These are phyloP conservation scores for Panus rudis DNA, from an alignment of 768 basidiomycete genomes.

Conservation along the genomic window DNA sequence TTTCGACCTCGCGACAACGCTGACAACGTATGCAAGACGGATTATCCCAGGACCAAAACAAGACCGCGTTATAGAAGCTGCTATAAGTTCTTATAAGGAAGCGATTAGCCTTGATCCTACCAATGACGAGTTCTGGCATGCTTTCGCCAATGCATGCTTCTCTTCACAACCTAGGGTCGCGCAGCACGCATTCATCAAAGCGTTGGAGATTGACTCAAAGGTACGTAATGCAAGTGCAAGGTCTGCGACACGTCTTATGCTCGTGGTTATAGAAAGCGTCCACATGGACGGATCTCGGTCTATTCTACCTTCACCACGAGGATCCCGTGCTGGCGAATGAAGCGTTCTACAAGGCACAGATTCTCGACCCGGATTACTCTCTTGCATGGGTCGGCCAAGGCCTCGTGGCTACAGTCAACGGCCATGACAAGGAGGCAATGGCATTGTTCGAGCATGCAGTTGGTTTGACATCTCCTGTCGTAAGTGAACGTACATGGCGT, in stretches of 20 bases:
- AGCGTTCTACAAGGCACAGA: conserved; percentile 81
- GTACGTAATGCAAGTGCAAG: conserved; percentile 30
- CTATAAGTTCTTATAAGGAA: conserved; percentile 51
- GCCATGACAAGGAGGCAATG: conserved; percentile 53
- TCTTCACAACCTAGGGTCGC: conserved; percentile 59
- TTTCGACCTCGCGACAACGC: conserved; percentile 65
- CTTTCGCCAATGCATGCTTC: conserved; percentile 72
- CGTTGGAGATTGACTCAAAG: conserved; percentile 81
- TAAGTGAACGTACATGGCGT: conserved; percentile 27
- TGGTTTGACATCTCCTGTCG: conserved; percentile 48
- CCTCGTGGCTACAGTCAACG: conserved; percentile 54
- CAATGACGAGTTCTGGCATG: conserved; percentile 75
- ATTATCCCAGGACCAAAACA: conserved; percentile 24
- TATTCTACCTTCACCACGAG: conserved; percentile 74
- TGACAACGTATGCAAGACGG: conserved; percentile 42
- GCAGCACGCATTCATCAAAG: conserved; percentile 89
- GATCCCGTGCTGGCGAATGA: conserved; percentile 83
- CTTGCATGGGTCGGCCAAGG: conserved; percentile 90
- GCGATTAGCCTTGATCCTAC: conserved; percentile 68
- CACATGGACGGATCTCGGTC: conserved; percentile 83
- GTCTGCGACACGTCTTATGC: no score
- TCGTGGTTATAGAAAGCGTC: conserved; percentile 45
- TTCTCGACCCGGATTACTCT: conserved; percentile 85
- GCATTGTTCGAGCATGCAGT: conserved; percentile 72
- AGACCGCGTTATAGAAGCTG: conserved; percentile 32